Conservation (phyloP, 495 filamentous ascomycete genomes). For the Penicillium robsamsonii region DNA sequence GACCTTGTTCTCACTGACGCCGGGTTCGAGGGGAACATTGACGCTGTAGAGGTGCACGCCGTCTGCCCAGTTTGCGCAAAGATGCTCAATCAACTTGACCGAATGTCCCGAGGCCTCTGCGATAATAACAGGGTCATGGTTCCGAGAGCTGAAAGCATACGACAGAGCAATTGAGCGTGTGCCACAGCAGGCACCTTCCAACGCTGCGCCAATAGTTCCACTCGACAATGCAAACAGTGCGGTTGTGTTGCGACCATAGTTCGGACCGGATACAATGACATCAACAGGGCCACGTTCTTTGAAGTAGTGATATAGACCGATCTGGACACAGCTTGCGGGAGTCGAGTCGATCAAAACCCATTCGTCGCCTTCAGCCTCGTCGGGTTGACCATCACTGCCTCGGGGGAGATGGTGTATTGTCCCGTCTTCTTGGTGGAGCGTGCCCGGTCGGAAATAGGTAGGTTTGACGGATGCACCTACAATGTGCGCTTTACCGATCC, state of each 20-base stretch:
- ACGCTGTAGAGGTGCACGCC: slow-evolving; percentile 80
- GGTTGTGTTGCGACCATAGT: slow-evolving; percentile 93
- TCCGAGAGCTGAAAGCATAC: slow-evolving; percentile 80
- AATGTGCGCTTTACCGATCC: slow-evolving; percentile 97
- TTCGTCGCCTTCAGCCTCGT: slow-evolving; percentile 61
- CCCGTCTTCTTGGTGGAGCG: slow-evolving; percentile 64
- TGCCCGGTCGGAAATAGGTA: slow-evolving; percentile 76
- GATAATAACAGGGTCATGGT: slow-evolving; percentile 78
- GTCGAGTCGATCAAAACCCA: slow-evolving; percentile 92
- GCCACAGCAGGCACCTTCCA: slow-evolving; percentile 87
- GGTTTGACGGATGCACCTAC: slow-evolving; percentile 82
- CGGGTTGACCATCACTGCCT: slow-evolving; percentile 62
- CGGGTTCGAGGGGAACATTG: slow-evolving; percentile 78
- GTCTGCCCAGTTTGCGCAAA: slow-evolving; percentile 69
- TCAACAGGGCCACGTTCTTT: slow-evolving; percentile 74
- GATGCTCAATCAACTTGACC: slow-evolving; percentile 72
- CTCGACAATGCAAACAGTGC: slow-evolving; percentile 86
- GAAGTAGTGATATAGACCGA: slow-evolving; percentile 87
- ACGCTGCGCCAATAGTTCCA: slow-evolving; percentile 85
- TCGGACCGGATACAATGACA: slow-evolving; percentile 85
- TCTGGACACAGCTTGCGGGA: slow-evolving; percentile 84
- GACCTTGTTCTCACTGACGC: slow-evolving; percentile 63
- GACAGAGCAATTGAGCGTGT: slow-evolving; percentile 75
- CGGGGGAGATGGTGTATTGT: slow-evolving; percentile 57
- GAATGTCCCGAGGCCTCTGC: slow-evolving; percentile 65